Percentiles rank a stretch among this genome's conserved stretches.
Evolutionary conservation across 352 stramenopile species (phyloP).

Genomic region (Globisporangium megalacanthum): DNA sequence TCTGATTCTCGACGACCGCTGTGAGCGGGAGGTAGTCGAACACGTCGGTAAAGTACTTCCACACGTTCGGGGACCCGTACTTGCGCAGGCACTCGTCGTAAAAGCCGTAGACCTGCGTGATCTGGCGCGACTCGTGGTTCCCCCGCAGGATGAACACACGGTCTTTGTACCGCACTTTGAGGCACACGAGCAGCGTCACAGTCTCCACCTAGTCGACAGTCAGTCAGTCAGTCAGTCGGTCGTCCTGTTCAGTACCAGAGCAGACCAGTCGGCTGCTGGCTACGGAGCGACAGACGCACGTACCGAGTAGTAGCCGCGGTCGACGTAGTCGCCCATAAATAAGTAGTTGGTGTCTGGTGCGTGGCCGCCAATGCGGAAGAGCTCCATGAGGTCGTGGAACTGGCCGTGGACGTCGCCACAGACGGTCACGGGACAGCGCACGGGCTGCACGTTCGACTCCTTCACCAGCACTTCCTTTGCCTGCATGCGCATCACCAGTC

Average conservation of each 20-base stretch:
- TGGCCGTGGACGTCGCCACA: slow-evolving; percentile 75
- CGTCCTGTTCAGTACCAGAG: neutral
- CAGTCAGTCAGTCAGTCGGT: neutral
- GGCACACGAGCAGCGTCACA: slow-evolving; percentile 87
- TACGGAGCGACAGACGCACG: neutral
- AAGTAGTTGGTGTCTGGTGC: slow-evolving; percentile 95
- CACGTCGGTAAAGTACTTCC: slow-evolving; percentile 82
- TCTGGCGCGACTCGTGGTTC: slow-evolving; percentile 97
- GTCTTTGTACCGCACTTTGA: slow-evolving; percentile 94
- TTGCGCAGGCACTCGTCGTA: slow-evolving; percentile 99
- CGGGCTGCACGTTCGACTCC: slow-evolving; percentile 97
- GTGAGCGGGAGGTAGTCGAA: slow-evolving; percentile 97
- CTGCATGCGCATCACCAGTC: slow-evolving; percentile 18
- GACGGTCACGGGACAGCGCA: slow-evolving; percentile 96
- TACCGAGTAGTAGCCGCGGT: slow-evolving; percentile 96
- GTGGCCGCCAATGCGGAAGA: slow-evolving; percentile 82
- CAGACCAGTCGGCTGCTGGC: neutral
- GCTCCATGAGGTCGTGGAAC: slow-evolving; percentile 65
- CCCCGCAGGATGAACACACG: slow-evolving; percentile 87
- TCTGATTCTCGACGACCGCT: slow-evolving; percentile 93
- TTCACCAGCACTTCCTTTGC: slow-evolving; percentile 96
- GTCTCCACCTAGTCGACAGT: slow-evolving; percentile 60
- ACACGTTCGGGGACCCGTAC: slow-evolving; percentile 90
- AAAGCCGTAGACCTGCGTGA: slow-evolving; percentile 96
- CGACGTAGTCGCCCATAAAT: slow-evolving; percentile 99